phyloP scores from a whole-genome alignment of 371 early-diverging fungal genomes.

The Mortierella sp. region DNA sequence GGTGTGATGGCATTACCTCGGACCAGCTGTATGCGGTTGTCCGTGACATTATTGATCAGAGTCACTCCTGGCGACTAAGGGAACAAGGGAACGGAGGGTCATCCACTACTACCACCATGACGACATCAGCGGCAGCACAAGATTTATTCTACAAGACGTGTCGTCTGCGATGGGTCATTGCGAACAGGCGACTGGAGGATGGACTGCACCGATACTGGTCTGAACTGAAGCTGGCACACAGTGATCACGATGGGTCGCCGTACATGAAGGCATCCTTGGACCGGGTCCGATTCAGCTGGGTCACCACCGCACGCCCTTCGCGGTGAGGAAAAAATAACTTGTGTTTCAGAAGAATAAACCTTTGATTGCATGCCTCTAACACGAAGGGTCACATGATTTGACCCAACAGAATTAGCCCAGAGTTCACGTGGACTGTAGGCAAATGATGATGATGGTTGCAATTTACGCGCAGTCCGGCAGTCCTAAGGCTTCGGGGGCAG shows the following conservation, averaged over 20 bases:
- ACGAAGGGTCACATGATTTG: background rate
- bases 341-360: background rate
- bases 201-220: constrained; percentile 26
- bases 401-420: constrained; percentile 3
- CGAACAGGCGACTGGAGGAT: constrained; percentile 45
- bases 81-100: background rate
- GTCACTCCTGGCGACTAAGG: constrained; percentile 16
- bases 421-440: background rate
- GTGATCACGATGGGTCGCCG: background rate
- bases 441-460: background rate
- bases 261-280: constrained; percentile 20
- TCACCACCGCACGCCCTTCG: constrained; percentile 29
- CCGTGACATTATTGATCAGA: constrained; percentile 18
- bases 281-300: constrained; percentile 42
- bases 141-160: constrained; percentile 16
- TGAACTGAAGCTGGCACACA: background rate
- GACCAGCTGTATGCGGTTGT: constrained; percentile 37
- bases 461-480: background rate
- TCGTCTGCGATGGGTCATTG: constrained; percentile 46
- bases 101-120: background rate
- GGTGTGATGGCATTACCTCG: constrained; percentile 44
- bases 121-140: background rate
- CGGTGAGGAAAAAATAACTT: constrained; percentile 1
- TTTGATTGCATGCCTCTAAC: background rate
- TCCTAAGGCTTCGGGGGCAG: background rate